phyloP scores from a whole-genome alignment of 1,284 basidiomycete genomes.

The Fomitopsis pinicola region DNA sequence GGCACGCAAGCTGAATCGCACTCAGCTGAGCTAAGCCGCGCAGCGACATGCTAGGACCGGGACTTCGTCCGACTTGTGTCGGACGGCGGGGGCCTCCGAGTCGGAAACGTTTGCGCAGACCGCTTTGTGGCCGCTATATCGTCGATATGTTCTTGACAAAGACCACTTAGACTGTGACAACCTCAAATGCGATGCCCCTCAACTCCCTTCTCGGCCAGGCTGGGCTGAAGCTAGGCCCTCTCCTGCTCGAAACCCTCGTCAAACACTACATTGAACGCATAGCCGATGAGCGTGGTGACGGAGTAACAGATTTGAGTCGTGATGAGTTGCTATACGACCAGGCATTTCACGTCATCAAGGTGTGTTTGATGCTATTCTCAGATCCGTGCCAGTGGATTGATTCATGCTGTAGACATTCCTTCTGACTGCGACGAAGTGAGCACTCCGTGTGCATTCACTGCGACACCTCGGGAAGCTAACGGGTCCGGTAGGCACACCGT shows the following conservation, averaged over 20 bases:
- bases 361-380: no score
- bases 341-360: constrained; percentile 79
- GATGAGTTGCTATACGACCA: constrained; percentile 83
- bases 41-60: no score
- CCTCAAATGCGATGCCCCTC: constrained; percentile 7
- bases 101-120: no score
- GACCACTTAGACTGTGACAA: no score
- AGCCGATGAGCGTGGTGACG: constrained; percentile 38
- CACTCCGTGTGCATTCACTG: neutral
- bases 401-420: no score
- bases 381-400: no score
- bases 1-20: no score
- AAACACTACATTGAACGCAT: constrained; percentile 77
- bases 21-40: no score
- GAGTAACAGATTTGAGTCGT: constrained; percentile 49
- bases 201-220: constrained; percentile 58
- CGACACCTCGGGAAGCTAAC: neutral
- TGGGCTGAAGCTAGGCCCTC: constrained; percentile 64
- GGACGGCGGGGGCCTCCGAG: no score
- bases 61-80: no score
- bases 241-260: constrained; percentile 75
- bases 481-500: constrained; percentile 56
- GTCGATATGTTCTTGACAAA: no score
- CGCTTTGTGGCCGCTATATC: no score
- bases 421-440: constrained; percentile 40